phyloP scores from a whole-genome alignment of 2,329 filamentous ascomycete species.

The Fusarium nanum region DNA sequence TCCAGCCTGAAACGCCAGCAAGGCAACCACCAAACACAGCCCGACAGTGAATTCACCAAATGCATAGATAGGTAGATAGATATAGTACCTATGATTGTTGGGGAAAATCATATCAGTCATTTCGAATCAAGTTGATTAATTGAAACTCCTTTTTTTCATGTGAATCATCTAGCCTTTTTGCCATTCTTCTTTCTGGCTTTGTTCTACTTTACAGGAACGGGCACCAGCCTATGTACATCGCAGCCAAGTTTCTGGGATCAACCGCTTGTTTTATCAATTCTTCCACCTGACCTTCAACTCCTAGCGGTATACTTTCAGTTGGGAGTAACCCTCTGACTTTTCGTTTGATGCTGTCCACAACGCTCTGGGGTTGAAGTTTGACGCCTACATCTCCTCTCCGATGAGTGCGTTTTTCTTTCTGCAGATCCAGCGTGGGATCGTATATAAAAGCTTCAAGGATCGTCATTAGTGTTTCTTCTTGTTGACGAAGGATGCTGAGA shows the following conservation, averaged over 20 bases:
- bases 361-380: slow-evolving; percentile 72
- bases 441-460: slow-evolving; percentile 97
- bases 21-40: background rate
- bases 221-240: slow-evolving; percentile 98
- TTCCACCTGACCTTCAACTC: slow-evolving; percentile 97
- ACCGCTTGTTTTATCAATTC: slow-evolving; percentile 90
- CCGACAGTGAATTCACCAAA: background rate
- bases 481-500: slow-evolving; percentile 83
- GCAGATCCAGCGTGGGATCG: slow-evolving; percentile 93
- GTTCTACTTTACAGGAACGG: slow-evolving; percentile 59
- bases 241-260: slow-evolving; percentile 80
- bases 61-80: background rate
- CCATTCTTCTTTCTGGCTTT: background rate
- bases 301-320: slow-evolving; percentile 90
- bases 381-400: slow-evolving; percentile 56
- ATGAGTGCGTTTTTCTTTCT: slow-evolving; percentile 69
- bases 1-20: slow-evolving; percentile 10
- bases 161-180: background rate
- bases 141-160: background rate
- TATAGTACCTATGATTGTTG: background rate
- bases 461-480: slow-evolving; percentile 96
- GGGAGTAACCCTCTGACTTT: slow-evolving; percentile 88
- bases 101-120: background rate
- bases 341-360: slow-evolving; percentile 87
- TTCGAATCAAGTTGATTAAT: background rate